Evolutionary conservation across 2,329 filamentous ascomycete genomes (phyloP), one percentile per base, ranked within the genome.

Genomic region (Lasiodiplodia sp.): DNA sequence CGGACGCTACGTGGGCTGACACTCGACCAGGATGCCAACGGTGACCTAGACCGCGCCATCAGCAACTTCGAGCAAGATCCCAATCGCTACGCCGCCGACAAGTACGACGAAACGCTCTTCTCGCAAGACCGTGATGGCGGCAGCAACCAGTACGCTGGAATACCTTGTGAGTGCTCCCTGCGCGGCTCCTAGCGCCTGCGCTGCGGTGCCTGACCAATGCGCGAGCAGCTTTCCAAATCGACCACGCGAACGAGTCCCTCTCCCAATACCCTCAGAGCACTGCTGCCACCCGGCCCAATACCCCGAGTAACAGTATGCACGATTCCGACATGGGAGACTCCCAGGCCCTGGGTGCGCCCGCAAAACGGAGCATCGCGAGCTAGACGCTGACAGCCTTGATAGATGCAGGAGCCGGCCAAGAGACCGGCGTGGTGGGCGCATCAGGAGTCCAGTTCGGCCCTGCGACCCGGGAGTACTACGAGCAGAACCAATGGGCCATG

Each of bases 401-500:
- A 67, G 65, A 60, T 49, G 31, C 65, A 67, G 53, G 28, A 31
- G 23, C 21, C 38, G 60, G 55, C 28, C 88, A 89, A 78, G 87
- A 89, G 74, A 85, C 80, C 23, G 88, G 88, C 2, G 80, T 87
- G 16, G 81, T 85, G 11, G 78, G 76, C 18, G 70, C 75, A 5
- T 78, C 52, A 11, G 66, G 66, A 10, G 66, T 68, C 44, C 67
- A 82, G 12, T 88, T 89, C 74, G 83, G 85, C 5, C 87, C 86
- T 66, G 86, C 86, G 1, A 87, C 82, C 23, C 81, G 82, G 69
- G 82, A 84, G 28, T 75, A 85, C 70, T 88, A 89, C 73, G 86
- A 89, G 31, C 78, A 81, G 60, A 77, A 75, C 8, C 77, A 82
- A 21, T 90, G 88, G 88, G 86, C 86, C 2, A 77, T 90, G 80